These are phyloP conservation scores for Claviceps pusilla DNA, from an alignment of 2,329 filamentous ascomycete genomes.

Conservation along the genomic window DNA sequence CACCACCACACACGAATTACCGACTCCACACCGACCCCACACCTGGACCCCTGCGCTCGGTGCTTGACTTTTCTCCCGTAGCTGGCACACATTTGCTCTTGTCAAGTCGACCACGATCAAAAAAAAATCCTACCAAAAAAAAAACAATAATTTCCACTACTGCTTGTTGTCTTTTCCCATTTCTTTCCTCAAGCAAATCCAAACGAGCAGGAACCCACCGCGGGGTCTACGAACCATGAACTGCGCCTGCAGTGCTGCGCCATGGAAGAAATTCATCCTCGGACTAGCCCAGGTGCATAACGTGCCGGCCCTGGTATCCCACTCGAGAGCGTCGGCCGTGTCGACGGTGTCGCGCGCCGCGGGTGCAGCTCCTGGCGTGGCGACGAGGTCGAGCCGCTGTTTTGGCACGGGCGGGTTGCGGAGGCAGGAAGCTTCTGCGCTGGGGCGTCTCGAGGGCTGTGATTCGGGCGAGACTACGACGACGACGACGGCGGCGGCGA, in stretches of 20 bases:
- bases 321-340: neutral
- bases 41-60: no score
- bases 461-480: neutral
- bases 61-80: no score
- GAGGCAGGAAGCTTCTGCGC: neutral
- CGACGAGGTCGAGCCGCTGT: neutral
- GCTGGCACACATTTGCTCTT: no score
- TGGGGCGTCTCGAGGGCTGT: neutral
- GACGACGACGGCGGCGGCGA: neutral
- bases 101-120: no score
- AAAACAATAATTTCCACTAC: no score
- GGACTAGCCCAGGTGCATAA: conserved; percentile 27
- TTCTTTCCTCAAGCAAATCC: no score
- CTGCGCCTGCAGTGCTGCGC: conserved; percentile 31
- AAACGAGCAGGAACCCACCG: no score
- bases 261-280: conserved; percentile 33
- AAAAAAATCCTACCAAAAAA: no score
- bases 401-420: neutral
- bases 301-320: conserved; percentile 10
- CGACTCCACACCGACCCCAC: neutral
- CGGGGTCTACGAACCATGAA: conserved; percentile 20
- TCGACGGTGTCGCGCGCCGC: neutral
- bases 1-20: neutral
- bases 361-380: neutral
- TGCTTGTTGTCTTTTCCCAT: no score